Conservation (phyloP, 768 basidiomycete species). For the Hysterangium stoloniferum region DNA sequence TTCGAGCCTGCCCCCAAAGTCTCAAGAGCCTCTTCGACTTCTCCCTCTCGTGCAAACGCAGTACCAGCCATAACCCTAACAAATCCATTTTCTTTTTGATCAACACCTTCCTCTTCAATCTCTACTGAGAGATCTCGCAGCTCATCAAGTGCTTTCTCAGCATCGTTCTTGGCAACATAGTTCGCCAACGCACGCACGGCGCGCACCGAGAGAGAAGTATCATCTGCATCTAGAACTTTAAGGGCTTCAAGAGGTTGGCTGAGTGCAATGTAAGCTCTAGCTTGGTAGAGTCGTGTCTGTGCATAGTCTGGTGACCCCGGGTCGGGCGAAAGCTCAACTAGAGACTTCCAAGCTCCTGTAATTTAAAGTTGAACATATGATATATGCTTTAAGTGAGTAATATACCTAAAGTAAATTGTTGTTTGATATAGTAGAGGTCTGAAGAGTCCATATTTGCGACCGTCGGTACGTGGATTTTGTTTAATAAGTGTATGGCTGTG, state of each 20-base stretch:
- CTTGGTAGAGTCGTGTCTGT: slow-evolving; percentile 65
- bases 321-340: slow-evolving; percentile 50
- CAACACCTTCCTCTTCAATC: slow-evolving; percentile 62
- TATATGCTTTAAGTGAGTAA: neutral
- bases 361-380: neutral
- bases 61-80: slow-evolving; percentile 82
- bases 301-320: slow-evolving; percentile 55
- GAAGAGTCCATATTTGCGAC: slow-evolving; percentile 43
- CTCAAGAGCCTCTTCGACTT: slow-evolving; percentile 89
- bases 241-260: slow-evolving; percentile 49
- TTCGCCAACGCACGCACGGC: slow-evolving; percentile 70
- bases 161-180: slow-evolving; percentile 39
- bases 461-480: neutral
- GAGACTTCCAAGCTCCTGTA: slow-evolving; percentile 60
- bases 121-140: slow-evolving; percentile 82
- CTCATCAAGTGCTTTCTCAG: slow-evolving; percentile 59
- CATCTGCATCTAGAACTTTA: slow-evolving; percentile 45
- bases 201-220: slow-evolving; percentile 60
- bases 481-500: neutral
- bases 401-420: slow-evolving; percentile 69
- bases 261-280: slow-evolving; percentile 70
- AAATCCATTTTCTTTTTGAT: slow-evolving; percentile 59
- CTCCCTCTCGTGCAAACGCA: slow-evolving; percentile 75
- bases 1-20: slow-evolving; percentile 63
- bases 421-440: slow-evolving; percentile 59